phyloP scores from a whole-genome alignment of 345 rosid genomes.

The Acer yangbiense region DNA sequence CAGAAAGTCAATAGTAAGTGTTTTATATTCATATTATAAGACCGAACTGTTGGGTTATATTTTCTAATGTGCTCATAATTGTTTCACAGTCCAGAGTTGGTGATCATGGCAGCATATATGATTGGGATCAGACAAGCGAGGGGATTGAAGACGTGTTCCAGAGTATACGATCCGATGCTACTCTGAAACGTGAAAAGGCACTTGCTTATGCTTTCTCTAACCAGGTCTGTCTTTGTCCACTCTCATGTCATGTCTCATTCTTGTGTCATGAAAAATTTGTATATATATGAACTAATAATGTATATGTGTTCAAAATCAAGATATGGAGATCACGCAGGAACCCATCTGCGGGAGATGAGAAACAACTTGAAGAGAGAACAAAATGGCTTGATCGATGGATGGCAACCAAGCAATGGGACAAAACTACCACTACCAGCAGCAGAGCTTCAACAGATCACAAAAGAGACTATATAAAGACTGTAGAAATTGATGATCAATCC shows the following conservation, averaged over 20 bases:
- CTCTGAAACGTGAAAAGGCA: constrained; percentile 60
- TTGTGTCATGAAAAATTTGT: not conserved
- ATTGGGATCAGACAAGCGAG: constrained; percentile 46
- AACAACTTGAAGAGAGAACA: constrained; percentile 53
- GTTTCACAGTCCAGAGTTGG: constrained; percentile 68
- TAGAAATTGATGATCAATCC: constrained; percentile 49
- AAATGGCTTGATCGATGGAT: constrained; percentile 88
- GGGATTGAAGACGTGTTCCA: constrained; percentile 52
- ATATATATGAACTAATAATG: not conserved
- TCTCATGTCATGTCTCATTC: not conserved
- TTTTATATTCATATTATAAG: too few species aligned
- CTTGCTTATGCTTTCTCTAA: constrained; percentile 69
- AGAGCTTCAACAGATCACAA: constrained; percentile 42
- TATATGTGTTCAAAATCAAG: constrained; percentile 27
- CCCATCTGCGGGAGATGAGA: constrained; percentile 59
- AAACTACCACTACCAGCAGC: constrained; percentile 19
- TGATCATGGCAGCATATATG: constrained; percentile 49
- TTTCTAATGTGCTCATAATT: not conserved
- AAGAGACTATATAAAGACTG: constrained; percentile 51
- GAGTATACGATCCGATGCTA: constrained; percentile 47
- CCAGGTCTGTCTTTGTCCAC: constrained; percentile 53
- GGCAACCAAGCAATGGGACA: constrained; percentile 76
- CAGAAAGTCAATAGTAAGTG: constrained; percentile 48
- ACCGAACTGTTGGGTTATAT: too few species aligned
- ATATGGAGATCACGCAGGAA: constrained; percentile 59